phyloP scores from a whole-genome alignment of 352 stramenopile species.

The Phytophthora sansomeana region DNA sequence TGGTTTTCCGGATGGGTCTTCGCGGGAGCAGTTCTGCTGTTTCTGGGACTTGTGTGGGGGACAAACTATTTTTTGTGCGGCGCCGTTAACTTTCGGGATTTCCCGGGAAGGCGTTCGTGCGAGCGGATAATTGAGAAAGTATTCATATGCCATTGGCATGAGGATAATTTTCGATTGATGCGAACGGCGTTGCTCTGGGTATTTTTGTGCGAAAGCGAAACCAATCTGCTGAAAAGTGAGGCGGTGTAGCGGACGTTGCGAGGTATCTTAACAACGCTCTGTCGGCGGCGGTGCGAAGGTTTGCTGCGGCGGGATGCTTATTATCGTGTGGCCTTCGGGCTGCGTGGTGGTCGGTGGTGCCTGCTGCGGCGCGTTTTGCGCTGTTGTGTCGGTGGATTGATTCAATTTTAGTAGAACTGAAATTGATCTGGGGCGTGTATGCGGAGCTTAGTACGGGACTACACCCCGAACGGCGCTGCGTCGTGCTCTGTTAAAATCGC shows the following conservation, averaged over 20 bases:
- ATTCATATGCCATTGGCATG: constrained; percentile 12
- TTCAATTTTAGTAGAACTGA: too few relatives aligned
- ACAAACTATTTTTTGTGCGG: too few relatives aligned
- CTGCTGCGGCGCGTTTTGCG: too few relatives aligned
- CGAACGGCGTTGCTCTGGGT: constrained; percentile 16
- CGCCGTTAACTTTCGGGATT: constrained; percentile 1
- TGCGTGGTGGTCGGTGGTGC: too few relatives aligned
- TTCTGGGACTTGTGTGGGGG: too few relatives aligned
- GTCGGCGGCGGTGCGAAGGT: constrained; percentile 7
- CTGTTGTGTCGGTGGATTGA: too few relatives aligned
- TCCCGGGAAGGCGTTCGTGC: background rate
- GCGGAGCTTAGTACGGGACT: background rate
- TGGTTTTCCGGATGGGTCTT: constrained; percentile 6
- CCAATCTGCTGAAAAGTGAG: background rate
- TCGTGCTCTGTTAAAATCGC: too few relatives aligned
- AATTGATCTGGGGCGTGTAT: constrained; percentile 17
- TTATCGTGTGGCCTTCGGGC: constrained; percentile 1
- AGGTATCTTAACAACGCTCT: constrained; percentile 9
- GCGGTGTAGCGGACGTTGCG: constrained; percentile 4
- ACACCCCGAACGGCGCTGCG: constrained; percentile 2
- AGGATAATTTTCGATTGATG: too few relatives aligned
- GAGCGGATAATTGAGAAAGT: too few relatives aligned
- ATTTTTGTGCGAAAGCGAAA: constrained; percentile 7
- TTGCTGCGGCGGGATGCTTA: constrained; percentile 2
- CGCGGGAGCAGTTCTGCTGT: background rate